Evolutionary conservation across 2,329 filamentous ascomycete species (phyloP).

Genomic region (Fusarium nisikadoi): DNA sequence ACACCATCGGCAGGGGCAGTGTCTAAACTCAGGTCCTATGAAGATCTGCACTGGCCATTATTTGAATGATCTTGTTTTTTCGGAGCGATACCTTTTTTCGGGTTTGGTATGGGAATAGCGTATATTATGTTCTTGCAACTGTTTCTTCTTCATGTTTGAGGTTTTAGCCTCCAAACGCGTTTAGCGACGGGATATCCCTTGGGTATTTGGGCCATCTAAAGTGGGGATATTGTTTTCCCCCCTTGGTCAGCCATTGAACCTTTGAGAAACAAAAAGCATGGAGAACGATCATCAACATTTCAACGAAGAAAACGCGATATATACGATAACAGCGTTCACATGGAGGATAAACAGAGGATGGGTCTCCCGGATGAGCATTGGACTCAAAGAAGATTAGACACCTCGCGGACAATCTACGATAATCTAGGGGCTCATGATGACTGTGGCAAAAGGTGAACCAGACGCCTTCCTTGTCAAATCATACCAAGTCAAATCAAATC

Average conservation of each 20-base stretch:
- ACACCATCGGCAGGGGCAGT: constrained; percentile 59
- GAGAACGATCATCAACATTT: constrained; percentile 20
- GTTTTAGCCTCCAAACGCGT: constrained; percentile 27
- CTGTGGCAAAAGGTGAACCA: constrained; percentile 27
- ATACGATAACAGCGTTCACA: constrained; percentile 36
- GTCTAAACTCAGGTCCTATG: constrained; percentile 46
- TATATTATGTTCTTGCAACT: constrained; percentile 18
- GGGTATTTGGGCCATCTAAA: constrained; percentile 12
- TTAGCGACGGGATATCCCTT: constrained; percentile 37
- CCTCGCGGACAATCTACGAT: constrained; percentile 16
- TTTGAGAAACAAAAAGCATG: constrained; percentile 7
- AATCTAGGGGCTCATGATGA: constrained; percentile 15
- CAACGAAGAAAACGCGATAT: constrained; percentile 27
- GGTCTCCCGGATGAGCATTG: constrained; percentile 9
- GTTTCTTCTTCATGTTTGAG: constrained; percentile 18
- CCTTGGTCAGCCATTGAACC: constrained; percentile 10
- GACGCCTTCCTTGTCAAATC: constrained; percentile 22
- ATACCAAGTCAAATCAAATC: constrained; percentile 1
- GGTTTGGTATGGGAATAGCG: constrained; percentile 35
- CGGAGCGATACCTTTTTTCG: constrained; percentile 27
- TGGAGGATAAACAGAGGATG: neutral
- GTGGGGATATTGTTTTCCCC: constrained; percentile 7
- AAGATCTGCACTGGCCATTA: neutral
- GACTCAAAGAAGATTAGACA: constrained; percentile 25
- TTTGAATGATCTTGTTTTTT: neutral